phyloP scores from a whole-genome alignment of 768 basidiomycete genomes.

The Zangia roseola region DNA sequence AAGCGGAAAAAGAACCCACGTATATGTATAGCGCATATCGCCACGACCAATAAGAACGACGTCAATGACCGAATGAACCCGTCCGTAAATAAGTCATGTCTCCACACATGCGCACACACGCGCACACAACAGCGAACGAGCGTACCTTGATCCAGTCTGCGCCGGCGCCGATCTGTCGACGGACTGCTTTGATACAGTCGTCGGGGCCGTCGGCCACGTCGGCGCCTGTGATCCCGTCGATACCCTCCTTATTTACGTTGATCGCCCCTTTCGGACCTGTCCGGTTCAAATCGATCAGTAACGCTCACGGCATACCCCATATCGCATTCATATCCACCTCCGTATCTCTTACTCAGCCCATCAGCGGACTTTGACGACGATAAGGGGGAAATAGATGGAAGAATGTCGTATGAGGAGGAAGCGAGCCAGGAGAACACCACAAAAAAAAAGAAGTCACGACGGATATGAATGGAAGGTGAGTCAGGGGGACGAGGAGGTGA shows the following conservation, averaged over 20 bases:
- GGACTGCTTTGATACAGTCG: constrained; percentile 53
- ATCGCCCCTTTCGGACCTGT: constrained; percentile 54
- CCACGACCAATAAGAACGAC: too few relatives aligned
- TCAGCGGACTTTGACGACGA: constrained; percentile 15
- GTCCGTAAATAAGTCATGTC: neutral
- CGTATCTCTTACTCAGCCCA: neutral
- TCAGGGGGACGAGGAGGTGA: neutral
- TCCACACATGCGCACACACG: constrained; percentile 4
- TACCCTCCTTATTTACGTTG: constrained; percentile 45
- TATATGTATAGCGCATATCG: too few relatives aligned
- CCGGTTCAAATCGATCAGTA: neutral
- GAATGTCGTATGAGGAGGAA: neutral
- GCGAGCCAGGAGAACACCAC: neutral
- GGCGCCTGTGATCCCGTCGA: constrained; percentile 57
- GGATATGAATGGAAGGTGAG: neutral
- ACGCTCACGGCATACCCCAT: neutral
- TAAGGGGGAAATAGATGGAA: constrained; percentile 6
- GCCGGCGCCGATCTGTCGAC: constrained; percentile 61
- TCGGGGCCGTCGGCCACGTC: constrained; percentile 58
- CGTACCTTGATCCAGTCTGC: constrained; percentile 68
- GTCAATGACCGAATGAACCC: too few relatives aligned
- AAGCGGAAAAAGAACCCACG: too few relatives aligned
- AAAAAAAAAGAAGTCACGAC: neutral
- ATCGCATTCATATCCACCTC: neutral
- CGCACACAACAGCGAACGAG: neutral